These are phyloP conservation scores for Salix koriyanagi DNA, from an alignment of 345 rosid genomes.

Conservation along the genomic window DNA sequence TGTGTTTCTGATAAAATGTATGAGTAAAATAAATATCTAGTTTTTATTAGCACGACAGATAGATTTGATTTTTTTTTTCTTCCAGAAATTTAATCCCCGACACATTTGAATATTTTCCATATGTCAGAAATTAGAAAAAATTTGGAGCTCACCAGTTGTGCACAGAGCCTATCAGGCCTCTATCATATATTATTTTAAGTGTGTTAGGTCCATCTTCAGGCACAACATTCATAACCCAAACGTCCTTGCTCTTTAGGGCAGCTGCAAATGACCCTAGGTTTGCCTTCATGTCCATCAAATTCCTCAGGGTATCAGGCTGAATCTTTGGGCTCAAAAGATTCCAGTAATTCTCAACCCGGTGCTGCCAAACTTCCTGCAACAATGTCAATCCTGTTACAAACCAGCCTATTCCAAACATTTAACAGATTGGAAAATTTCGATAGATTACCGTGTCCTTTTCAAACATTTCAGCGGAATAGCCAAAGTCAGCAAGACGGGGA, in stretches of 20 bases:
- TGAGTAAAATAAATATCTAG: not conserved
- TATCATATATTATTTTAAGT: conserved; percentile 74
- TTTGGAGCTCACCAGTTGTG: conserved; percentile 67
- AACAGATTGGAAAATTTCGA: not conserved
- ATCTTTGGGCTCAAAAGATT: conserved; percentile 70
- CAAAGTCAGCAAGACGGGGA: conserved; percentile 88
- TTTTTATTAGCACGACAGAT: not conserved
- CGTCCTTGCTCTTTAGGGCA: conserved; percentile 75
- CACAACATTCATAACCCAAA: conserved; percentile 94
- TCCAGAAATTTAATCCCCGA: not conserved
- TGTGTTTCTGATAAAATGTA: not conserved
- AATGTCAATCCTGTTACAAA: conserved; percentile 2
- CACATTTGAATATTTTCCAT: not conserved
- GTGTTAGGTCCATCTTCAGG: conserved; percentile 84
- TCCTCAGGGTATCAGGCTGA: conserved; percentile 63
- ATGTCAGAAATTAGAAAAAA: not conserved
- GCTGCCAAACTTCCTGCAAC: conserved; percentile 70
- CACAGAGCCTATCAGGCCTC: conserved; percentile 81
- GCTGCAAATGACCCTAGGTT: conserved; percentile 88
- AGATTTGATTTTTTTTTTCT: not conserved
- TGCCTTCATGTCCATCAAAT: conserved; percentile 98
- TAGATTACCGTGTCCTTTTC: conserved; percentile 72
- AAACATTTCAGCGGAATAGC: conserved; percentile 70
- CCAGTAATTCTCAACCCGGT: conserved; percentile 75
- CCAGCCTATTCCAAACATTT: conserved; percentile 11